A percentile compares a stretch with the other conserved stretches of the same genome.
Evolutionary conservation across 441 rosid species (phyloP).

Genomic region (Adansonia rubrostipa): DNA sequence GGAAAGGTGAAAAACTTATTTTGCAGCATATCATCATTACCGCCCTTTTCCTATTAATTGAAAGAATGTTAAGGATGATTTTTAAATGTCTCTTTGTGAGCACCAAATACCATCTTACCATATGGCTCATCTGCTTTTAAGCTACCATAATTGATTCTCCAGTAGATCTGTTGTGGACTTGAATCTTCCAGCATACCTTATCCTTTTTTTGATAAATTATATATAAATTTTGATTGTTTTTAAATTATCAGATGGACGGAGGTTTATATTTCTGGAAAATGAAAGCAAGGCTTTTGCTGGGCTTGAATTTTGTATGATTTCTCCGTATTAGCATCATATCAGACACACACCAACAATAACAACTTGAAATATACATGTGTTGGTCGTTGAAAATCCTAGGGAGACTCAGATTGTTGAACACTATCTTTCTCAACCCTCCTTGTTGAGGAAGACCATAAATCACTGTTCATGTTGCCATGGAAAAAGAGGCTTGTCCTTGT

Average conservation of each 20-base stretch:
- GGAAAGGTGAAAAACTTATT: slow-evolving; percentile 14
- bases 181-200: not conserved
- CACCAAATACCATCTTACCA: not conserved
- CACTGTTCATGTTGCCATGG: too few relatives aligned
- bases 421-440: too few relatives aligned
- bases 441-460: too few relatives aligned
- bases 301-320: not conserved
- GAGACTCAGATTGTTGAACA: too few relatives aligned
- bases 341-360: too few relatives aligned
- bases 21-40: slow-evolving; percentile 14
- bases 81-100: slow-evolving; percentile 1
- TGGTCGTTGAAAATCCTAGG: too few relatives aligned
- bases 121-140: not conserved
- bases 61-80: slow-evolving; percentile 1
- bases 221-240: not conserved
- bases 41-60: not conserved
- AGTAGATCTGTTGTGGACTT: not conserved
- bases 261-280: too few relatives aligned
- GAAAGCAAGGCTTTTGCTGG: not conserved
- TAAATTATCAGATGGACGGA: not conserved
- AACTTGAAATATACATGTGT: too few relatives aligned
- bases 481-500: too few relatives aligned
- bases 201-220: not conserved
- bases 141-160: slow-evolving; percentile 5
- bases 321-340: not conserved